Percentiles rank a stretch among this genome's conserved stretches.
Evolutionary conservation across 208 protist genomes (phyloP).

Genomic region (Vickermania spadyakhi): DNA sequence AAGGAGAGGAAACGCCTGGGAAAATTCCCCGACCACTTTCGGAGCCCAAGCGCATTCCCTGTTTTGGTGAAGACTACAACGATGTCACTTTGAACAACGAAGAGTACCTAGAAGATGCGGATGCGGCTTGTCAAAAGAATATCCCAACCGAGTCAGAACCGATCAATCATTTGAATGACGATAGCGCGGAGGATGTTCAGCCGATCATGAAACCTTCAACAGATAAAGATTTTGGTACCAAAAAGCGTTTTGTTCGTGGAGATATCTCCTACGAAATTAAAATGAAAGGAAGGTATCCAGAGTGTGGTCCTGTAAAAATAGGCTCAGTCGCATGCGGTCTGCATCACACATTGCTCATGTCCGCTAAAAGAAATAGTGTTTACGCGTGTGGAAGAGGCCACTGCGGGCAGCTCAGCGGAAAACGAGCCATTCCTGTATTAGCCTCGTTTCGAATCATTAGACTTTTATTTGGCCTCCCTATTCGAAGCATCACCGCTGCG

Average conservation of each 20-base stretch:
- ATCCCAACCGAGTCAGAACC: no score
- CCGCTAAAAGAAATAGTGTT: slow-evolving; percentile 35
- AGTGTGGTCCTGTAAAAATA: slow-evolving; percentile 18
- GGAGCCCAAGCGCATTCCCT: slow-evolving; percentile 16
- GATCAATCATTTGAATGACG: background rate
- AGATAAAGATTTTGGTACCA: background rate
- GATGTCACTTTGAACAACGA: background rate
- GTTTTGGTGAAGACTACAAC: slow-evolving; percentile 16
- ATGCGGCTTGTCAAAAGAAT: no score
- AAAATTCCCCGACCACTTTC: slow-evolving; percentile 8
- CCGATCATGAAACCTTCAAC: background rate
- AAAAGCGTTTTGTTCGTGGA: background rate
- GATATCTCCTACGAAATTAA: background rate
- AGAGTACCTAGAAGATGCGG: background rate
- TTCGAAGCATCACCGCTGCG: slow-evolving; percentile 40
- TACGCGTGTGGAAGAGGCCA: slow-evolving; percentile 68
- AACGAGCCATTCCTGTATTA: slow-evolving; percentile 30
- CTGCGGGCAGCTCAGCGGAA: slow-evolving; percentile 52
- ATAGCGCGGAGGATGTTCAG: background rate
- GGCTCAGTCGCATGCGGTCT: slow-evolving; percentile 50
- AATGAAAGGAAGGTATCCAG: slow-evolving; percentile 5
- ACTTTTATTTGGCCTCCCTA: slow-evolving; percentile 64
- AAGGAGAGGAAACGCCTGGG: background rate
- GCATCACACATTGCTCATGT: slow-evolving; percentile 62
- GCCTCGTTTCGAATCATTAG: slow-evolving; percentile 56